A percentile compares a stretch with the other conserved stretches of the same genome.
Conservation (phyloP, 257 asterid genomes). For the Jacaranda copaia region DNA sequence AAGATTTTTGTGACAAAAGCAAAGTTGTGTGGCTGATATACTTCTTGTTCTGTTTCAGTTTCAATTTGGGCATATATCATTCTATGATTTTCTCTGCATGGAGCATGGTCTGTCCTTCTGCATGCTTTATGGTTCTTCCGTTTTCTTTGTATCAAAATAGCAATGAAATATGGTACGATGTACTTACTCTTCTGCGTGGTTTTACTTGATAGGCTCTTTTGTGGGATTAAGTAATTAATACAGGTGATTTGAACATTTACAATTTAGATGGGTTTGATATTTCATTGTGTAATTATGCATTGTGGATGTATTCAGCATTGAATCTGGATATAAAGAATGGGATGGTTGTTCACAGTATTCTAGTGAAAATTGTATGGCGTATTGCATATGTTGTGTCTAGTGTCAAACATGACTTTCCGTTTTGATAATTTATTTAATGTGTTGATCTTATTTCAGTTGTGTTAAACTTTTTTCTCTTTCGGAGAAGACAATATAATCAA, state of each 20-base stretch:
- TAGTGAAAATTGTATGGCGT: not conserved
- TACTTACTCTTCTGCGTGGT: not conserved
- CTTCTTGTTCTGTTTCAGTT: not conserved
- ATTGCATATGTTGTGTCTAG: not conserved
- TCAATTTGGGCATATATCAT: not conserved
- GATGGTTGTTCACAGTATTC: not conserved
- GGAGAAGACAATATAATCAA: not conserved
- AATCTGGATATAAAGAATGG: not conserved
- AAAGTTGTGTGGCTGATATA: constrained; percentile 15
- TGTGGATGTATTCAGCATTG: not conserved
- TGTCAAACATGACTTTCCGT: not conserved
- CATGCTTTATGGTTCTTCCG: constrained; percentile 21
- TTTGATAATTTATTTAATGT: not conserved
- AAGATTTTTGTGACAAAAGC: constrained; percentile 10
- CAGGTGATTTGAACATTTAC: constrained; percentile 3
- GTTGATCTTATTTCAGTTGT: not conserved
- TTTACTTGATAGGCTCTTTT: not conserved
- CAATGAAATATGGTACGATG: not conserved
- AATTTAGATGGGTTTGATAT: not conserved
- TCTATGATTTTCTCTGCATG: constrained; percentile 26
- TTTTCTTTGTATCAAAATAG: not conserved
- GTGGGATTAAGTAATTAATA: constrained; percentile 6
- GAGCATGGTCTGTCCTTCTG: constrained; percentile 28
- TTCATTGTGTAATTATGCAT: constrained; percentile 22
- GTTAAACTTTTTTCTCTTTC: not conserved